Evolutionary conservation across 495 filamentous ascomycete genomes (phyloP), one percentile per base, ranked within the genome.

Genomic region (Trichodelitschia bisporula): DNA sequence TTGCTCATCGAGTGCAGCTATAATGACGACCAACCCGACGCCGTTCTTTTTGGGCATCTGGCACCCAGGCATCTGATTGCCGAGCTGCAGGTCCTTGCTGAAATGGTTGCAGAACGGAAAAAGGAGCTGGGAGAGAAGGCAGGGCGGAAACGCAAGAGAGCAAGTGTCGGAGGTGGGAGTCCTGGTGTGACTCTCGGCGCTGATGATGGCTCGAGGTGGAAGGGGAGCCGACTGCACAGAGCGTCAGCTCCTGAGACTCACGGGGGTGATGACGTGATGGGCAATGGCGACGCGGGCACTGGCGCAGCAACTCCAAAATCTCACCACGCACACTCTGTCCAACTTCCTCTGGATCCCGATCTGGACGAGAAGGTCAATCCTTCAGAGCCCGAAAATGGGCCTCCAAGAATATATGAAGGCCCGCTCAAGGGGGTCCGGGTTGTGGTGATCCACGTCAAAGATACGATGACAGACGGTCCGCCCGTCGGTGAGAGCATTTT

Each of bases 1-100:
- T 71, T 97, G 4, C 78, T 93, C 43, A 92, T 97, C 40, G 86
- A 97, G 57, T 95, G 86, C 46, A 84, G 75, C 18, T 97, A 78
- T 46, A 75, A 74, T 37, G 69, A 91, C 42, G 59, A 58, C 4
- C 69, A 75, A 37, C 57, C 67, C 11, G 73, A 83, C 31, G 64
- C 69, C 17, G 60, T 62, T 4, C 61, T 97, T 2, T 97, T 75
- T 43, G 86, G 86, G 1, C 86, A 97, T 42, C 61, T 97, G 2
- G 69, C 72, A 4, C 84, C 86, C 1, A 60, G 72, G 3, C 82
- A 79, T 45, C 51, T 97, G 3, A 61, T 73, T 25, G 57, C 66
- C 15, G 86, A 97, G 46, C 55, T 97, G 41, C 58, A 53, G 27
- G 61, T 56, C 0, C 58, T 97, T 0, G 86, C 79, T 0, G 51